A percentile compares a stretch with the other conserved stretches of the same genome.
These are phyloP conservation scores for Danielia oregonensis DNA, from an alignment of 805 yeast species.

Conservation along the genomic window DNA sequence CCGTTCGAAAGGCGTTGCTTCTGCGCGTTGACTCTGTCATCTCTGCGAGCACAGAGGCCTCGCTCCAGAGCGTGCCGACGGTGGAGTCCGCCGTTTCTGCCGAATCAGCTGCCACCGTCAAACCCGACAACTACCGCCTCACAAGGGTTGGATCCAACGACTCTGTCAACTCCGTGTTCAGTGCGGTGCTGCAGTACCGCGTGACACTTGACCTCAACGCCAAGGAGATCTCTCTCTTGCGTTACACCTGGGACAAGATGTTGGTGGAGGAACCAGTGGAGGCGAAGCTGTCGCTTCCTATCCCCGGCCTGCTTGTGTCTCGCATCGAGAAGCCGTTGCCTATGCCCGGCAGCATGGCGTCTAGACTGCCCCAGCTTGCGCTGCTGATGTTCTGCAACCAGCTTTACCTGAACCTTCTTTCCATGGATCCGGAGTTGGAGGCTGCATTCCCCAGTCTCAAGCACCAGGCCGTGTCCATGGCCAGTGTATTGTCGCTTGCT, in stretches of 20 bases:
- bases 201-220: slow-evolving; percentile 16
- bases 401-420: slow-evolving; percentile 64
- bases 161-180: slow-evolving; percentile 21
- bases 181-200: slow-evolving; percentile 15
- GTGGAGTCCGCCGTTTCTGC: too few species aligned
- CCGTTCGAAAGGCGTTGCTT: too few species aligned
- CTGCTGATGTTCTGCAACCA: slow-evolving; percentile 68
- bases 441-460: slow-evolving; percentile 66
- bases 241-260: slow-evolving; percentile 41
- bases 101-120: neutral
- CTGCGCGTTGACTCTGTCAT: neutral
- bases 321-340: slow-evolving; percentile 11
- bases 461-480: slow-evolving; percentile 78
- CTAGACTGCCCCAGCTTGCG: slow-evolving; percentile 16
- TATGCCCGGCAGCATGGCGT: slow-evolving; percentile 16
- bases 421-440: slow-evolving; percentile 59
- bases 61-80: too few species aligned
- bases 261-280: slow-evolving; percentile 31
- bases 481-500: slow-evolving; percentile 71
- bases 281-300: slow-evolving; percentile 5
- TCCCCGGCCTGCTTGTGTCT: slow-evolving; percentile 12
- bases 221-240: slow-evolving; percentile 41
- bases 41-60: neutral
- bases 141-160: slow-evolving; percentile 20
- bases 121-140: slow-evolving; percentile 20